These are phyloP conservation scores for Cercospora nicotianae DNA, from an alignment of 2,329 filamentous ascomycete species.

Conservation along the genomic window DNA sequence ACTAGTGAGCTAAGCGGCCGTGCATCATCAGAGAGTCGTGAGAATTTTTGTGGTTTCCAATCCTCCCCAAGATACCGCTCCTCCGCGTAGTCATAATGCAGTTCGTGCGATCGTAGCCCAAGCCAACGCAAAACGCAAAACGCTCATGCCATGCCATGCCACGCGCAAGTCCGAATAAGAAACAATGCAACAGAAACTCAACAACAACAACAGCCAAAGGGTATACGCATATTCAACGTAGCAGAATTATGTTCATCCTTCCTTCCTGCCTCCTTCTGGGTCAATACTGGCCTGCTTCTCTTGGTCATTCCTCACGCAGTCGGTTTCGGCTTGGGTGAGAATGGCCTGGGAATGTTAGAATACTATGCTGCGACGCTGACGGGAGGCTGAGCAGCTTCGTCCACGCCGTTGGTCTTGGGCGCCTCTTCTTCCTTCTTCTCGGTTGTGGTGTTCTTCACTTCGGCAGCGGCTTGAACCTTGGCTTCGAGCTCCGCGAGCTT, in stretches of 20 bases:
- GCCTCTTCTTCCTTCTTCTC: constrained; percentile 7
- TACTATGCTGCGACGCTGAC: constrained; percentile 11
- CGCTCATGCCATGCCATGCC: constrained; percentile 6
- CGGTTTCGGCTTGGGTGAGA: background rate
- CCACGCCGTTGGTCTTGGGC: constrained; percentile 7
- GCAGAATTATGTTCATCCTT: constrained; percentile 3
- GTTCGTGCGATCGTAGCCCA: constrained; percentile 6
- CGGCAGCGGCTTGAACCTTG: constrained; percentile 10
- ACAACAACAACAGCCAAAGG: constrained; percentile 7
- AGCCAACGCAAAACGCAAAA: background rate
- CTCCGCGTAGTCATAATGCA: background rate
- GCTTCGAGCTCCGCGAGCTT: constrained; percentile 14
- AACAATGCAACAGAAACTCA: background rate
- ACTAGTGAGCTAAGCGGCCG: background rate
- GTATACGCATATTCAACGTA: constrained; percentile 8
- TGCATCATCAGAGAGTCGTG: constrained; percentile 1
- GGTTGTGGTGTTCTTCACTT: constrained; percentile 5
- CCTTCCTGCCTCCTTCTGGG: background rate
- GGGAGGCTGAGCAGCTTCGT: constrained; percentile 5
- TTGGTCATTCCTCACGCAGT: background rate
- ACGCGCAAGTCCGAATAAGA: background rate
- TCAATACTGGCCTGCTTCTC: background rate
- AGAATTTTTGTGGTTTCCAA: background rate
- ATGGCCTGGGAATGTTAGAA: background rate
- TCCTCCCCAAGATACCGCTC: background rate